These are phyloP conservation scores for Globisporangium nagaii DNA, from an alignment of 352 stramenopile genomes.

Conservation along the genomic window DNA sequence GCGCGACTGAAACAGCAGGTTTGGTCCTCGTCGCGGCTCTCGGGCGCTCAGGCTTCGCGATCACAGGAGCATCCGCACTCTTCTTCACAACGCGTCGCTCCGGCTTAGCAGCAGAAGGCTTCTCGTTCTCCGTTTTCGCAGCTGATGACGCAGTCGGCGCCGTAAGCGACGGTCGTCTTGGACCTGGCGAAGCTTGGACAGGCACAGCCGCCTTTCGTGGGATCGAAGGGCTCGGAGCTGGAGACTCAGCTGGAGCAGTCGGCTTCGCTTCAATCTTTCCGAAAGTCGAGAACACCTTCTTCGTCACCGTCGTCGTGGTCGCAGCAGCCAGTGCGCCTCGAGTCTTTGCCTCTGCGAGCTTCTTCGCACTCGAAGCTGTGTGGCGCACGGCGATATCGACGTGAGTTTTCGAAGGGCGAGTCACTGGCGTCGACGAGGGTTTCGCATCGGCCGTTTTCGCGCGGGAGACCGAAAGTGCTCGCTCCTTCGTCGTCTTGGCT, in stretches of 20 bases:
- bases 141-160: constrained; percentile 8
- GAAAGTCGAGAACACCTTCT: not conserved
- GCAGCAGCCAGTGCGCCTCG: not conserved
- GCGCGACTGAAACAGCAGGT: not conserved
- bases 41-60: not conserved
- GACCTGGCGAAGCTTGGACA: constrained; percentile 1
- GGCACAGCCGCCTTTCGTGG: constrained; percentile 8
- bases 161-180: not conserved
- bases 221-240: not conserved
- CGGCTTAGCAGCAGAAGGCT: not conserved
- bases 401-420: not conserved
- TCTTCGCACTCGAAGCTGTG: constrained; percentile 10
- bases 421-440: not conserved
- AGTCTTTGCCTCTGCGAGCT: constrained; percentile 4
- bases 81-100: not conserved
- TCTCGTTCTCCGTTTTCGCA: constrained; percentile 1
- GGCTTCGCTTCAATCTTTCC: not conserved
- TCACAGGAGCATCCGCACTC: not conserved
- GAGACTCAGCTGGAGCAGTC: not conserved
- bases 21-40: constrained; percentile 1
- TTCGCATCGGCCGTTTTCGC: not conserved
- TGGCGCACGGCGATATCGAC: not conserved
- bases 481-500: not conserved
- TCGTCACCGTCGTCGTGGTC: not conserved
- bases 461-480: not conserved